A percentile compares a stretch with the other conserved stretches of the same genome.
Evolutionary conservation across 179 eudicot genomes (phyloP).

Genomic region (Spergularia azorica): DNA sequence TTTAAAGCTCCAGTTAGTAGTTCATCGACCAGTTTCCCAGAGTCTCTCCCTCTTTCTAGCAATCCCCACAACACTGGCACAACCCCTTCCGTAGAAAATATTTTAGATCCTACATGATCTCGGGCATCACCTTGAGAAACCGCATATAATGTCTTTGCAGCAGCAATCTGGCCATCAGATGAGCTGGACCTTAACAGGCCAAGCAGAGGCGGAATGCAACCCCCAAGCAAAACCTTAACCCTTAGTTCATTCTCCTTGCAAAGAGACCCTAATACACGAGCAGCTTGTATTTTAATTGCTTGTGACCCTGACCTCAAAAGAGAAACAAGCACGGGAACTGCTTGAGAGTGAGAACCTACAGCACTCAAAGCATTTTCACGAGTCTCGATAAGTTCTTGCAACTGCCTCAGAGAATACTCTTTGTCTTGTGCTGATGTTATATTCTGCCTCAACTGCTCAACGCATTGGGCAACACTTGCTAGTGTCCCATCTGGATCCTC

Average conservation of each 20-base stretch:
- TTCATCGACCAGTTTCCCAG: conserved; percentile 73
- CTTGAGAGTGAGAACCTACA: conserved; percentile 98
- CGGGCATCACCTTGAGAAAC: conserved; percentile 93
- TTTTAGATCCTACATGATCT: conserved; percentile 97
- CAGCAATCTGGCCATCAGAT: conserved; percentile 85
- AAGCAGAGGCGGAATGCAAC: conserved; percentile 94
- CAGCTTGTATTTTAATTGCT: conserved; percentile 85
- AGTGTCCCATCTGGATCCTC: conserved; percentile 98
- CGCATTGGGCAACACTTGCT: conserved; percentile 97
- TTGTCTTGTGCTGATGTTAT: conserved; percentile 81
- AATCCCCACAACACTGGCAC: conserved; percentile 94
- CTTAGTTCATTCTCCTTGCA: conserved; percentile 97
- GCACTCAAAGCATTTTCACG: conserved; percentile 97
- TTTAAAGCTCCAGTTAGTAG: conserved; percentile 86
- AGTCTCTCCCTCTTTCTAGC: conserved; percentile 66
- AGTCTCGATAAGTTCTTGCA: conserved; percentile 83
- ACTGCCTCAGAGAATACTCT: conserved; percentile 74
- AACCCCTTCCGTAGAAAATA: conserved; percentile 95
- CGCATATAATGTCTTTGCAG: conserved; percentile 90
- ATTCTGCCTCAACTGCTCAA: conserved; percentile 93
- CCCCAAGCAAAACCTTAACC: conserved; percentile 90
- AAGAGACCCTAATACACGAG: conserved; percentile 82
- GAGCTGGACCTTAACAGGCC: conserved; percentile 87
- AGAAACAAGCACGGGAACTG: conserved; percentile 96
- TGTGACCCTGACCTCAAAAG: conserved; percentile 88